Percentiles rank a stretch among this genome's conserved stretches.
phyloP scores from a whole-genome alignment of 1,284 basidiomycete species.

The Leccinum pallidistipes region DNA sequence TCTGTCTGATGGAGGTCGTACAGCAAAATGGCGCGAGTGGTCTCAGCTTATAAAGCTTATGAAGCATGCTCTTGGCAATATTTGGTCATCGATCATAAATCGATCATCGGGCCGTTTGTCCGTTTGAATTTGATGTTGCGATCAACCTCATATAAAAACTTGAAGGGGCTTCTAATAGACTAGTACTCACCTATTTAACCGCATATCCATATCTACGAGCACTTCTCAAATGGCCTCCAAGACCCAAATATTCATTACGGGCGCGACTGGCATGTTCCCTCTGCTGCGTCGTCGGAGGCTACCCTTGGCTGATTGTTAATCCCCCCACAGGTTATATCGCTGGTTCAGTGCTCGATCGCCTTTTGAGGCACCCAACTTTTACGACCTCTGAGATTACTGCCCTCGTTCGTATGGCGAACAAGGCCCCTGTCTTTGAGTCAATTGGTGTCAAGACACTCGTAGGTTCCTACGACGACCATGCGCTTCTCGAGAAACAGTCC shows the following conservation, averaged over 20 bases:
- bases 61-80: background rate
- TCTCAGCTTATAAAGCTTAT: background rate
- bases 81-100: background rate
- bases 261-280: conserved; percentile 23
- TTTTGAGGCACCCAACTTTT: conserved; percentile 37
- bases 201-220: background rate
- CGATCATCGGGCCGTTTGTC: too few relatives aligned
- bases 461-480: conserved; percentile 27
- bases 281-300: background rate
- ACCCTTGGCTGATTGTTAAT: conserved; percentile 1
- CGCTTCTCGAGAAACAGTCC: conserved; percentile 26
- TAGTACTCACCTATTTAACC: background rate
- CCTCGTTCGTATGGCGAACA: conserved; percentile 40
- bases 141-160: background rate
- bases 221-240: conserved; percentile 20
- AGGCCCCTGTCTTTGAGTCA: conserved; percentile 30
- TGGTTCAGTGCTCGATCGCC: conserved; percentile 40
- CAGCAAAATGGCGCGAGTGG: background rate
- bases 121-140: too few relatives aligned
- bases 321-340: conserved; percentile 45
- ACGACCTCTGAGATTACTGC: conserved; percentile 38
- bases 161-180: background rate
- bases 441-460: conserved; percentile 28
- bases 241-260: conserved; percentile 27
- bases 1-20: too few relatives aligned